phyloP scores from a whole-genome alignment of 495 filamentous ascomycete genomes.

The Corynascus novoguineensis region DNA sequence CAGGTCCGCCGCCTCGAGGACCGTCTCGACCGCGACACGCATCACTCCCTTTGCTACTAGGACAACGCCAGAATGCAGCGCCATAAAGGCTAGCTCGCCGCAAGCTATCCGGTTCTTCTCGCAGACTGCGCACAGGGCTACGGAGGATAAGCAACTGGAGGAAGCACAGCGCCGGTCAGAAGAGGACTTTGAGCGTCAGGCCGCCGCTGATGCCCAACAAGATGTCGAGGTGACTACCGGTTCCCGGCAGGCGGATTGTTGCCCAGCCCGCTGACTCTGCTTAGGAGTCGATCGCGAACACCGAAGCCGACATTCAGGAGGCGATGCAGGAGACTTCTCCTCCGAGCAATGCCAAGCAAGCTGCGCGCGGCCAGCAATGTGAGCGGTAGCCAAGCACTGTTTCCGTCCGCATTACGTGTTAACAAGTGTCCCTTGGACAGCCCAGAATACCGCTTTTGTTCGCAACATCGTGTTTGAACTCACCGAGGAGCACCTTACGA shows the following conservation, averaged over 20 bases:
- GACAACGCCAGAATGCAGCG: slow-evolving; percentile 20
- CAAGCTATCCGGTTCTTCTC: slow-evolving; percentile 36
- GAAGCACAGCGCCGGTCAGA: slow-evolving; percentile 18
- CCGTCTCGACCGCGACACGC: slow-evolving; percentile 40
- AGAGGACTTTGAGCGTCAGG: slow-evolving; percentile 10
- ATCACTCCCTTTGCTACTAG: slow-evolving; percentile 28
- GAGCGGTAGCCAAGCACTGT: not conserved
- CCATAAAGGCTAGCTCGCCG: slow-evolving; percentile 17
- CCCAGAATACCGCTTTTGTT: slow-evolving; percentile 53
- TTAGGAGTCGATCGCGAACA: slow-evolving; percentile 9
- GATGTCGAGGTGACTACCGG: slow-evolving; percentile 4
- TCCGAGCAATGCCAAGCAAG: not conserved
- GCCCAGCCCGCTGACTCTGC: not conserved
- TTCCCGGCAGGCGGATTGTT: not conserved
- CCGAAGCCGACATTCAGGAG: slow-evolving; percentile 17
- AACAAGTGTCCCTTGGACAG: not conserved
- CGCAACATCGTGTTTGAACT: slow-evolving; percentile 86
- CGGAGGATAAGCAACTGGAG: slow-evolving; percentile 20
- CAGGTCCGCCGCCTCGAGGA: slow-evolving; percentile 48
- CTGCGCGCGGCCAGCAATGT: not conserved
- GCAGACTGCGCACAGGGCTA: slow-evolving; percentile 21
- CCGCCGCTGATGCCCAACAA: slow-evolving; percentile 1
- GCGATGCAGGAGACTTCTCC: slow-evolving; percentile 8
- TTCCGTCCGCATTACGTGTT: not conserved
- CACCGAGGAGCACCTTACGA: slow-evolving; percentile 61